Base-by-base conservation (phyloP, 768 basidiomycete genomes). In the Hygrocybe punicea region DNA sequence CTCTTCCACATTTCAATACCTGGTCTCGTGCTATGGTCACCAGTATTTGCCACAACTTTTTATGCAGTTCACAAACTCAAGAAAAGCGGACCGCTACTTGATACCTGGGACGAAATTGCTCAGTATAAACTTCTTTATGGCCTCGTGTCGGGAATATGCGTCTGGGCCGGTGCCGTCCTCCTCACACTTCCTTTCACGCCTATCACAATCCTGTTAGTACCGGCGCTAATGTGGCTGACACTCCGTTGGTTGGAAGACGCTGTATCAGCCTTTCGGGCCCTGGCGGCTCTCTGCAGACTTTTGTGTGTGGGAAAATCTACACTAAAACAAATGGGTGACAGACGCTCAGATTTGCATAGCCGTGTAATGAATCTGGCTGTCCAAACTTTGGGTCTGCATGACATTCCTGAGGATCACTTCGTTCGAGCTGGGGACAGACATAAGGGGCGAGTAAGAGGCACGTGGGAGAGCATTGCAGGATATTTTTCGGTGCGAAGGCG, bases 111-210 rank as follows among this genome's bases (percentile, higher is more conserved):
- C 64, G 91, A 93, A 68, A 91, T 93, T 60, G 89, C 91, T 10
- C 89, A 93, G 66, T 89, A 91, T 71, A 93, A 93, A 68, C 84
- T 93, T 53, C 82, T 87, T 19, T 91, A 91, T 63, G 93, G 93
- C 9, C 78, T 94, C 34, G 63, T 85, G 8, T 86, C 90, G 0
- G 91, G 90, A 1, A 58, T 89, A 3, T 73, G 79, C 52, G 89
- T 92, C 29, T 92, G 89, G 83, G 53, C 78, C 34, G 58, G 68
- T 16, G 71, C 80, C 11, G 72, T 84, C 25, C 35, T 84, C 35
- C 35, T 86, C 40, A 90, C 89, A 0, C 76, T 88, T 63, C 88
- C 84, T 2, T 69, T 88, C 60, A 78, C 83, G 7, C 65, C 70
- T 9, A 65, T 90, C 54, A 87, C 87, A 4, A 64, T 78, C 24